Evolutionary conservation across 2,329 filamentous ascomycete genomes (phyloP), one percentile per base, ranked within the genome.

Genomic region (Apiospora saccharicola): DNA sequence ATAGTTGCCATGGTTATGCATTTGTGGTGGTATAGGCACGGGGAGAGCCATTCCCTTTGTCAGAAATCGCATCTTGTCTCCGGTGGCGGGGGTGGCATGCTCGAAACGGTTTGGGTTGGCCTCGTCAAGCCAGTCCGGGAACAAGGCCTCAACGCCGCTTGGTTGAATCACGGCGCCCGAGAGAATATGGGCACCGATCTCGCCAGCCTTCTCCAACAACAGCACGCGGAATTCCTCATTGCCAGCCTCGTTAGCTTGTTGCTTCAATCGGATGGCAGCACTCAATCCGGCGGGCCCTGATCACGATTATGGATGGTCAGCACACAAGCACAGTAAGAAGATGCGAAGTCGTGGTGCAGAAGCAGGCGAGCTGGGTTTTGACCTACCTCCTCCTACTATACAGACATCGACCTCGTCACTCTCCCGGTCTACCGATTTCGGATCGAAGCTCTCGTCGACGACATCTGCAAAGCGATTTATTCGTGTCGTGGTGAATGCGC

Each of bases 1-100:
- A 83, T 97, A 98, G 84, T 99, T 99, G 76, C 96, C 96, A 79
- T 97, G 90, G 82, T 99, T 99, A 86, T 95, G 91, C 96, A 99
- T 99, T 85, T 98, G 96, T 44, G 96, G 96, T 64, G 96, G 96
- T 16, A 92, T 91, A 0, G 96, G 96, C 70, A 98, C 86, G 7
- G 94, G 94, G 72, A 97, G 90, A 0, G 95, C 86, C 74, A 87
- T 86, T 71, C 87, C 93, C 85, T 95, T 93, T 67, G 96, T 98
- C 74, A 99, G 88, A 83, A 98, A 98, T 77, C 94, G 92, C 96
- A 99, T 98, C 83, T 91, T 92, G 79, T 99, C 96, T 69, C 86
- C 86, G 75, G 90, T 92, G 5, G 95, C 96, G 26, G 95, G 92
- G 1, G 96, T 99, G 72, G 92, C 94, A 82, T 94, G 88, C 82